Conservation (phyloP, 2,329 filamentous ascomycete genomes). For the Arthroderma sp. region DNA sequence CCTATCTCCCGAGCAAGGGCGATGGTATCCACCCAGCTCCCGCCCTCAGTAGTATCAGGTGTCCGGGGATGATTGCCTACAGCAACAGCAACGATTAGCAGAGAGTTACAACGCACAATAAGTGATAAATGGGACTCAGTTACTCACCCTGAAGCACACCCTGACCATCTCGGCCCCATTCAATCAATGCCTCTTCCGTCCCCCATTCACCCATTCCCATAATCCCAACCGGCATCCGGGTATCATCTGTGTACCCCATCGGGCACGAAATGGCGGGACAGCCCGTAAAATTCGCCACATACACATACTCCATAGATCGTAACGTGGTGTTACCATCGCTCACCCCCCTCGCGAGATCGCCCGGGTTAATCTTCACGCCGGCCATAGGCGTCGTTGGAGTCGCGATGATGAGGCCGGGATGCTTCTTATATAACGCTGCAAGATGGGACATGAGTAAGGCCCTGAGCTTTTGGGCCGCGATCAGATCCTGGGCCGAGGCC, state of each 20-base stretch:
- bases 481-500: slow-evolving; percentile 54
- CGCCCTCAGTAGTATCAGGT: slow-evolving; percentile 16
- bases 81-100: slow-evolving; percentile 2
- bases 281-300: slow-evolving; percentile 70
- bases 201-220: slow-evolving; percentile 46
- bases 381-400: slow-evolving; percentile 63
- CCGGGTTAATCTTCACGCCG: slow-evolving; percentile 58
- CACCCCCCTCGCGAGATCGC: slow-evolving; percentile 49
- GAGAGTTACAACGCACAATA: not conserved
- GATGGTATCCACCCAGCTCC: slow-evolving; percentile 28
- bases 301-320: slow-evolving; percentile 74
- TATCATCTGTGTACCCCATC: slow-evolving; percentile 51
- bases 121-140: not conserved
- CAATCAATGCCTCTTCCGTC: slow-evolving; percentile 38
- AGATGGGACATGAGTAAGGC: slow-evolving; percentile 68
- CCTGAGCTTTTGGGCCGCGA: slow-evolving; percentile 61
- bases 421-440: slow-evolving; percentile 51
- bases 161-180: slow-evolving; percentile 41
- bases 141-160: slow-evolving; percentile 26
- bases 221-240: slow-evolving; percentile 36
- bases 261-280: slow-evolving; percentile 63
- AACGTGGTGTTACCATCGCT: slow-evolving; percentile 60
- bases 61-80: slow-evolving; percentile 15
- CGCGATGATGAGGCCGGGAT: slow-evolving; percentile 66
- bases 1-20: slow-evolving; percentile 12